These are phyloP conservation scores for Fusarium xyrophilum DNA, from an alignment of 2,329 filamentous ascomycete genomes.

Conservation along the genomic window DNA sequence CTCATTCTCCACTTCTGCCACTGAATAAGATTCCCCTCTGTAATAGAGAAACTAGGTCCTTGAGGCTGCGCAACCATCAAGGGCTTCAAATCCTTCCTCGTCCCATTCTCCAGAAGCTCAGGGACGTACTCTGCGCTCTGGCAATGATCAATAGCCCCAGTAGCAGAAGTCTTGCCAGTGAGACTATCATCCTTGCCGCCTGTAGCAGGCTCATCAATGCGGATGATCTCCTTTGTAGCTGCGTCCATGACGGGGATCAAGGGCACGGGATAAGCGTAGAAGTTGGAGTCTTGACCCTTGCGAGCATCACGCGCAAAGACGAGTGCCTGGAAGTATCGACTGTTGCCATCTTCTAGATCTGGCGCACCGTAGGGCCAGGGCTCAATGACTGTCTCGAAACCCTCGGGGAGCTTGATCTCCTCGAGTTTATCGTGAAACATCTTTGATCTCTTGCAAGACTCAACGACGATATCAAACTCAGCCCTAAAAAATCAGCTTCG, in stretches of 20 bases:
- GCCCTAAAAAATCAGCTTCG: not conserved
- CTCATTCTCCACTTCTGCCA: constrained; percentile 75
- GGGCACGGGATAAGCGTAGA: constrained; percentile 62
- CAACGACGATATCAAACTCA: constrained; percentile 47
- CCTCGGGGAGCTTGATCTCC: constrained; percentile 39
- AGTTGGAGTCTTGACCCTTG: constrained; percentile 56
- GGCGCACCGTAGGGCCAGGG: constrained; percentile 47
- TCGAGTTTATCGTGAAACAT: constrained; percentile 45
- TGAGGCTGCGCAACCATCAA: constrained; percentile 56
- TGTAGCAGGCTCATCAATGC: constrained; percentile 46
- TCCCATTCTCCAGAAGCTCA: constrained; percentile 50
- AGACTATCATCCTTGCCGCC: constrained; percentile 43
- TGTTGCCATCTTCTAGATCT: constrained; percentile 42
- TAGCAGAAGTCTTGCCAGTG: constrained; percentile 21
- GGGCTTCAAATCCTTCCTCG: constrained; percentile 62
- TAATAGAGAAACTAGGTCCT: constrained; percentile 52
- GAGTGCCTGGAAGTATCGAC: constrained; percentile 45
- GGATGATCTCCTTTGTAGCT: constrained; percentile 42
- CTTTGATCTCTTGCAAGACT: constrained; percentile 41
- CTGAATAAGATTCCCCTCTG: constrained; percentile 51
- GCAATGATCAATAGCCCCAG: constrained; percentile 43
- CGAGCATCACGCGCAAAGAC: constrained; percentile 44
- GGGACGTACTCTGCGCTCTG: constrained; percentile 50
- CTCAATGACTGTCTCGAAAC: constrained; percentile 45
- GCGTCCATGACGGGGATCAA: constrained; percentile 53